A percentile compares a stretch with the other conserved stretches of the same genome.
These are phyloP conservation scores for Plasmodium yoelii DNA, from an alignment of 169 alveolate genomes.

Conservation along the genomic window DNA sequence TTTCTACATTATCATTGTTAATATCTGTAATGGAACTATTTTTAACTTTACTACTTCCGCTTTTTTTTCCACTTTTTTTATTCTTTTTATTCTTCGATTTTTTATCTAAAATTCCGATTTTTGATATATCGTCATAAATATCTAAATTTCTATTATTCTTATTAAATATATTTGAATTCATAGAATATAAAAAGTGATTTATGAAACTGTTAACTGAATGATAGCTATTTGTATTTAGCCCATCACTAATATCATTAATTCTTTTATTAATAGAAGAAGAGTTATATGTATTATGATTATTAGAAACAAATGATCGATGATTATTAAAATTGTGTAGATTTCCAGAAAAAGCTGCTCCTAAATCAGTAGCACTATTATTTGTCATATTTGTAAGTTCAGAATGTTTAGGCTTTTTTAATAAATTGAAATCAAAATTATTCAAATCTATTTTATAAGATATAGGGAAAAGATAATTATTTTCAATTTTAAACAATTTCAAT, in stretches of 20 bases:
- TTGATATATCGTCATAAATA: conserved; percentile 34
- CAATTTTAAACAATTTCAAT: conserved; percentile 69
- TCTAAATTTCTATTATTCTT: conserved; percentile 5
- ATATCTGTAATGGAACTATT: not conserved
- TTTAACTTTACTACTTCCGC: conserved; percentile 13
- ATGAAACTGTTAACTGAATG: conserved; percentile 49
- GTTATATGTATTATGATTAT: conserved; percentile 7
- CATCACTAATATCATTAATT: conserved; percentile 27
- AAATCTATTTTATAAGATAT: conserved; percentile 67
- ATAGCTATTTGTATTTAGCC: conserved; percentile 16
- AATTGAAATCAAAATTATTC: conserved; percentile 73
- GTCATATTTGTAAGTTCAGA: conserved; percentile 21
- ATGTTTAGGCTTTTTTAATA: conserved; percentile 53
- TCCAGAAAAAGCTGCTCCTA: not conserved
- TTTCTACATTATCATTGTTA: not conserved
- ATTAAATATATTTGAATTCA: conserved; percentile 49
- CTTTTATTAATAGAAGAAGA: conserved; percentile 33
- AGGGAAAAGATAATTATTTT: conserved; percentile 56
- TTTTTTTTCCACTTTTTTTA: conserved; percentile 17
- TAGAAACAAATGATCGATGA: not conserved
- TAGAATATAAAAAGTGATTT: conserved; percentile 56
- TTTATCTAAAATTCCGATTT: conserved; percentile 31
- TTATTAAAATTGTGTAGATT: conserved; percentile 2
- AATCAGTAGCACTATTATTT: not conserved
- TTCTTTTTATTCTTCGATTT: conserved; percentile 14